These are phyloP conservation scores for Malus hybrid DNA, from an alignment of 331 rosid genomes.

Conservation along the genomic window DNA sequence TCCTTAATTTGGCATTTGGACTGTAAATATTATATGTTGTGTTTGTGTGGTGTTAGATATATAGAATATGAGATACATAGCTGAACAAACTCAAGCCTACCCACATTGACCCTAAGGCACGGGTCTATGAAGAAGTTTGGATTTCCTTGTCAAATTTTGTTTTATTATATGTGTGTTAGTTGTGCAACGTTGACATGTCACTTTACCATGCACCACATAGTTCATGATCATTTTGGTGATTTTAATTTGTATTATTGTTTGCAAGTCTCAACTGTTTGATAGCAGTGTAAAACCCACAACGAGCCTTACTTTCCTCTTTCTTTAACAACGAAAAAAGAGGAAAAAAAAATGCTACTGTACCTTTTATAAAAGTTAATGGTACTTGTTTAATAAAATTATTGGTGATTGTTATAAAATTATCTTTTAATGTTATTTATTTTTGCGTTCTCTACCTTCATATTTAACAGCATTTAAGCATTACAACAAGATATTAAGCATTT, in stretches of 20 bases:
- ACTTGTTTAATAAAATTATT: too few species aligned
- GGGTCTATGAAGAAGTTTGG: background rate
- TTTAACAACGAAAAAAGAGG: background rate
- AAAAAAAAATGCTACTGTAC: too few species aligned
- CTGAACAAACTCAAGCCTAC: constrained; percentile 37
- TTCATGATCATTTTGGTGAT: background rate
- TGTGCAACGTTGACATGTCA: background rate
- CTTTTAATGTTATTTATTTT: too few species aligned
- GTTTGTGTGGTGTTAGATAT: background rate
- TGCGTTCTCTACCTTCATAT: too few species aligned
- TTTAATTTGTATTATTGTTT: background rate
- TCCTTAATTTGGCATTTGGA: too few species aligned
- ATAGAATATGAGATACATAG: background rate
- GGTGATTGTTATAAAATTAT: too few species aligned
- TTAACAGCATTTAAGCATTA: too few species aligned
- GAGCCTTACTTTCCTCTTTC: background rate
- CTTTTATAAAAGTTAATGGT: too few species aligned
- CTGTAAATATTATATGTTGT: too few species aligned
- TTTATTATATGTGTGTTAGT: background rate
- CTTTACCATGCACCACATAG: background rate
- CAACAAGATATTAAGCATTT: too few species aligned
- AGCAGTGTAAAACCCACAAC: constrained; percentile 3
- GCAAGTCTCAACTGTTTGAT: constrained; percentile 19
- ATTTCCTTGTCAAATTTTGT: background rate
- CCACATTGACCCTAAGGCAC: constrained; percentile 4